phyloP scores from a whole-genome alignment of 169 alveolate genomes.

The Plasmodium sp. region DNA sequence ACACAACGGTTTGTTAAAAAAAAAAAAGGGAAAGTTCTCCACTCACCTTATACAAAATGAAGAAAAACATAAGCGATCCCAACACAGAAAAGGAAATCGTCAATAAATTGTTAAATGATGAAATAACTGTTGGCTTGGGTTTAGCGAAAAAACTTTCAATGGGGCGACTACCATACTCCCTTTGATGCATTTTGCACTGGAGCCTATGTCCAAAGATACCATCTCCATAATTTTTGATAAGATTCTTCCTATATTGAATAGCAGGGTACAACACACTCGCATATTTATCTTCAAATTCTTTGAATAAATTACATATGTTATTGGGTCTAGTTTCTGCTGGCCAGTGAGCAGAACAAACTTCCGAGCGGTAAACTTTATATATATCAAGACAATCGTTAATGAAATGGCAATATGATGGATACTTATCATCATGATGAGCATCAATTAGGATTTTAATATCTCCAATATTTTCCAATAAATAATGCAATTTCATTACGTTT shows the following conservation, averaged over 20 bases:
- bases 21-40: neutral
- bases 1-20: no score
- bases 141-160: neutral
- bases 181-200: neutral
- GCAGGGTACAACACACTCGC: neutral
- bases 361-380: neutral
- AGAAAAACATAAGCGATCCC: neutral
- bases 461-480: neutral
- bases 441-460: neutral
- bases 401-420: neutral
- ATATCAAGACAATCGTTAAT: neutral
- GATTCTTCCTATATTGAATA: neutral
- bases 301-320: neutral
- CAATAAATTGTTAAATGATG: neutral
- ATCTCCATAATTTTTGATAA: neutral
- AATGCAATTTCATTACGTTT: neutral
- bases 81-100: neutral
- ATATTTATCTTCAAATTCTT: neutral
- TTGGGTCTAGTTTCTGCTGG: neutral
- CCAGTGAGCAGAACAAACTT: neutral
- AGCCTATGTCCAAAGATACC: neutral
- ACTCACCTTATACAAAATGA: neutral
- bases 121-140: neutral
- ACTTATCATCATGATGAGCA: neutral
- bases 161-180: neutral